Base-by-base conservation (phyloP, 2,329 filamentous ascomycete species). In the Penicillium sp. region DNA sequence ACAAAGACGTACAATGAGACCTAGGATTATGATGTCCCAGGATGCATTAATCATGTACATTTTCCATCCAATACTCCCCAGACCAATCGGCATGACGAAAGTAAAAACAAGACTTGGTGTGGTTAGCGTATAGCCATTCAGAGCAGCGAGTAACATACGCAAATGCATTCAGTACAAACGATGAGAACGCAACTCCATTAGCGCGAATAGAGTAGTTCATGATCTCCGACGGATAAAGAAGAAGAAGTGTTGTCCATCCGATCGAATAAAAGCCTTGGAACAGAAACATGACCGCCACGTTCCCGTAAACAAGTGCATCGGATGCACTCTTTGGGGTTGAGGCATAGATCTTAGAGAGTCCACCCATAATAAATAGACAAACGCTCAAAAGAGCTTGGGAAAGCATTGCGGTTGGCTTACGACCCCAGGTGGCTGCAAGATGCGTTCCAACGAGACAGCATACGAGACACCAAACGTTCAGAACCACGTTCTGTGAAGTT, bases 181-280 rank as follows among this genome's bases (percentile, higher is more conserved):
- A 27, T 27, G 25, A 27, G 25, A 27, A 27, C 25, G 25, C 9
- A 6, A 27, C 60, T 1, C 77, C 78, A 43, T 77, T 76, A 1
- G 77, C 77, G 27, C 78, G 73, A 40, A 80, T 76, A 0, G 74
- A 73, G 55, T 78, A 79, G 57, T 77, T 74, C 62, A 80, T 69
- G 7, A 79, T 69, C 60, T 80, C 78, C 0, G 78, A 71, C 0
- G 78, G 76, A 52, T 81, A 81, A 1, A 80, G 64, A 45, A 72
- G 74, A 22, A 22, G 20, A 22, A 22, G 20, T 22, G 20, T 22
- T 22, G 20, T 22, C 20, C 20, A 22, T 22, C 20, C 20, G 20
- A 22, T 22, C 20, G 20, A 22, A 22, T 22, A 22, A 22, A 22
- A 22, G 20, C 20, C 20, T 22, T 22, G 20, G 20, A 22, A 22